phyloP scores from a whole-genome alignment of 2,329 filamentous ascomycete genomes.

The Ascochyta fabae region DNA sequence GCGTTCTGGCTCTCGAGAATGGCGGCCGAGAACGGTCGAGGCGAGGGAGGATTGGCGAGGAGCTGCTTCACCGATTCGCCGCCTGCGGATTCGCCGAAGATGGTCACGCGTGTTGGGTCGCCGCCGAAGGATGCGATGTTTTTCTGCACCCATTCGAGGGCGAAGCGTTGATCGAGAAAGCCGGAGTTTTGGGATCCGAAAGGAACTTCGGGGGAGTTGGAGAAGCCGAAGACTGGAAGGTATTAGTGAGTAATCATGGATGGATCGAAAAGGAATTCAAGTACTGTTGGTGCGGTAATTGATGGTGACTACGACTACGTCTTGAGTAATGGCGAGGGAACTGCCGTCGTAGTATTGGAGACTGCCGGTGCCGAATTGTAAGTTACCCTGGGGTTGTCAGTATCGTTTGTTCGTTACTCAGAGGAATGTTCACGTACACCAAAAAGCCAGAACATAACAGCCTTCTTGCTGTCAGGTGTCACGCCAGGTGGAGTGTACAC shows the following conservation, averaged over 20 bases:
- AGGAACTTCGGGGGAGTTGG: constrained; percentile 25
- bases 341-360: constrained; percentile 29
- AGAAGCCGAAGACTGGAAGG: constrained; percentile 31
- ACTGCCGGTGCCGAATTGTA: constrained; percentile 29
- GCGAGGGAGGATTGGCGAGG: constrained; percentile 26
- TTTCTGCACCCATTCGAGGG: constrained; percentile 60
- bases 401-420: neutral
- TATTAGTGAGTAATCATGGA: neutral
- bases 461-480: constrained; percentile 18
- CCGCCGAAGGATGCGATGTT: constrained; percentile 58
- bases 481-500: constrained; percentile 38
- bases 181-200: constrained; percentile 53
- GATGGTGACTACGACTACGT: constrained; percentile 33
- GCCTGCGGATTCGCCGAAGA: constrained; percentile 44
- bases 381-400: constrained; percentile 28
- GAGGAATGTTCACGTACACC: neutral
- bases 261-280: neutral
- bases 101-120: constrained; percentile 55
- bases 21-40: constrained; percentile 29
- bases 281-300: constrained; percentile 37
- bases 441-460: constrained; percentile 22
- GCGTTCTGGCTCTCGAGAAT: constrained; percentile 32
- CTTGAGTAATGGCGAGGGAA: constrained; percentile 32
- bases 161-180: constrained; percentile 61
- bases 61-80: constrained; percentile 26